These are phyloP conservation scores for Diplosphaera chodatii DNA, from an alignment of 139 green algal species.

Conservation along the genomic window DNA sequence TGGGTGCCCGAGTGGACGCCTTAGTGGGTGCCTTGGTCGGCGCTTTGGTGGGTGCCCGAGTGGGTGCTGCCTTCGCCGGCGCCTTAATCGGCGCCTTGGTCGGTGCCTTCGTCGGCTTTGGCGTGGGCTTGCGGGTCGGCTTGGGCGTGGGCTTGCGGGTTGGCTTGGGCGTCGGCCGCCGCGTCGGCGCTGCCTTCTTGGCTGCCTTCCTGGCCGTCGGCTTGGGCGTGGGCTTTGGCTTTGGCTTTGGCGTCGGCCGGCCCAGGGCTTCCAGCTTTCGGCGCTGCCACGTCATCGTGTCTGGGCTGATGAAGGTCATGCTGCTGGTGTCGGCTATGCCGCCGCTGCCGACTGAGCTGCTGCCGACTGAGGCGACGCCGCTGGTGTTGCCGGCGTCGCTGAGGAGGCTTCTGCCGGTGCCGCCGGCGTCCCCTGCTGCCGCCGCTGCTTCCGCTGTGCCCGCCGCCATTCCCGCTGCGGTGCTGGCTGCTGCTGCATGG, in stretches of 20 bases:
- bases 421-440: background rate
- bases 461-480: too few relatives aligned
- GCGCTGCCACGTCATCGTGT: too few relatives aligned
- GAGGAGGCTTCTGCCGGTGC: background rate
- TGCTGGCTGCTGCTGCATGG: background rate
- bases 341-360: too few relatives aligned
- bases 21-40: background rate
- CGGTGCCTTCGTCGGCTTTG: background rate
- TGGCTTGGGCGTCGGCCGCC: background rate
- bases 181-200: background rate
- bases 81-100: background rate
- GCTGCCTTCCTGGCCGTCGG: background rate
- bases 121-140: background rate
- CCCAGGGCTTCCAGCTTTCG: background rate
- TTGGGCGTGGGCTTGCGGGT: background rate
- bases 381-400: too few relatives aligned
- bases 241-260: background rate
- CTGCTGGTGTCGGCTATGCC: background rate
- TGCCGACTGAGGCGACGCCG: too few relatives aligned
- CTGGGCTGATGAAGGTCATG: too few relatives aligned
- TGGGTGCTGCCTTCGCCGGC: background rate
- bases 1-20: background rate
- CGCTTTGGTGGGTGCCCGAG: background rate
- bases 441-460: too few relatives aligned
- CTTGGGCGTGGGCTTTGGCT: background rate